Conservation (phyloP, 176 grass and related monocot species). For the Musa beccarii region DNA sequence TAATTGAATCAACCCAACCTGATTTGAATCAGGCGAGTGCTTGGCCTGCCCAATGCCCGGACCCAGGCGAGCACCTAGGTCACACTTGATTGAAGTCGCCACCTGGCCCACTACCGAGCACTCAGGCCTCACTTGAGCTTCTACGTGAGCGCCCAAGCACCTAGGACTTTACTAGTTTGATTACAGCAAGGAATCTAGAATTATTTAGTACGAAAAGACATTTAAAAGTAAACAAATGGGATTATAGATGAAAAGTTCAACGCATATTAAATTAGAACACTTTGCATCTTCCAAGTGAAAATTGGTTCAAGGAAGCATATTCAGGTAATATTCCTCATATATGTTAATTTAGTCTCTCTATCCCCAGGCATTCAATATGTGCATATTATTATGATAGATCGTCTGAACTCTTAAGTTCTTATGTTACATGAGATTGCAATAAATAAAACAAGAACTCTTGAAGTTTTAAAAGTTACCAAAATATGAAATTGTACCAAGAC, state of each 20-base stretch:
- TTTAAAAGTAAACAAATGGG: not conserved
- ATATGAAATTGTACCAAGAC: not conserved
- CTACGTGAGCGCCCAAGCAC: too few relatives aligned
- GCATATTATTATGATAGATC: not conserved
- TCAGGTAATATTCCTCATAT: not conserved
- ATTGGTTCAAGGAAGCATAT: not conserved
- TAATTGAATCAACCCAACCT: too few relatives aligned
- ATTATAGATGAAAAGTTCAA: not conserved
- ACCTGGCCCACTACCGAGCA: too few relatives aligned
- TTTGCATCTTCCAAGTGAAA: not conserved
- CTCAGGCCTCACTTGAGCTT: too few relatives aligned
- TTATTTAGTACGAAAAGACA: too few relatives aligned
- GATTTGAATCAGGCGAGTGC: too few relatives aligned
- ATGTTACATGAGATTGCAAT: not conserved
- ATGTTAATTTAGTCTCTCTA: not conserved
- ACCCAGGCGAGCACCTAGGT: too few relatives aligned
- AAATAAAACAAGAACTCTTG: not conserved
- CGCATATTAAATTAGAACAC: not conserved
- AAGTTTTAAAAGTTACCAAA: not conserved
- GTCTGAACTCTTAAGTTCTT: not conserved
- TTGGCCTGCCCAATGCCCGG: too few relatives aligned
- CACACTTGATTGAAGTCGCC: too few relatives aligned
- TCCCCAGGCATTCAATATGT: not conserved
- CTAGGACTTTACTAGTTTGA: too few relatives aligned
- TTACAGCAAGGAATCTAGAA: too few relatives aligned